phyloP scores from a whole-genome alignment of 441 rosid genomes.

The Erodium texanum region DNA sequence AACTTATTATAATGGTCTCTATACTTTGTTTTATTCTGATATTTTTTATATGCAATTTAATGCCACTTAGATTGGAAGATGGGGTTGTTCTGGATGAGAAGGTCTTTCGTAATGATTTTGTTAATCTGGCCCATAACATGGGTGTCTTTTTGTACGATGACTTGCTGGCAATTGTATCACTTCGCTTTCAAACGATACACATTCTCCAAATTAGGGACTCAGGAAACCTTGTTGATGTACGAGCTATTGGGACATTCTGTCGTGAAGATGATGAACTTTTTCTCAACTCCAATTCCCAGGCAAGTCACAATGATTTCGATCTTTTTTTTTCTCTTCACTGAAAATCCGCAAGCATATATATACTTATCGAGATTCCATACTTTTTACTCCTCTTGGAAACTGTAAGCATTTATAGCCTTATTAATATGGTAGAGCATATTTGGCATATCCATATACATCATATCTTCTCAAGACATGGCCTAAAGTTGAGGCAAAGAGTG shows the following conservation, averaged over 20 bases:
- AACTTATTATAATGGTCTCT: background rate
- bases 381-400: background rate
- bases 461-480: background rate
- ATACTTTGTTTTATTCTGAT: constrained; percentile 6
- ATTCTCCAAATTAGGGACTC: constrained; percentile 87
- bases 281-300: constrained; percentile 69
- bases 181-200: constrained; percentile 81
- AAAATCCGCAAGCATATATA: background rate
- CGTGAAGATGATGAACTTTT: constrained; percentile 92
- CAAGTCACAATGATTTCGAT: constrained; percentile 24
- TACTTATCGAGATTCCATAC: background rate
- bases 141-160: constrained; percentile 88
- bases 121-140: constrained; percentile 63
- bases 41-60: constrained; percentile 5
- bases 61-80: constrained; percentile 58
- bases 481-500: background rate
- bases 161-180: constrained; percentile 71
- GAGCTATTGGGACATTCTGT: constrained; percentile 78
- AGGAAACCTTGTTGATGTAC: constrained; percentile 77
- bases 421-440: background rate
- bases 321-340: constrained; percentile 11
- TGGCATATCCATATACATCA: background rate
- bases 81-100: constrained; percentile 74
- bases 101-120: constrained; percentile 72
- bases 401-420: background rate